Evolutionary conservation across 192 early-diverging fungal genomes (phyloP).

Genomic region (Coemansia sp.): DNA sequence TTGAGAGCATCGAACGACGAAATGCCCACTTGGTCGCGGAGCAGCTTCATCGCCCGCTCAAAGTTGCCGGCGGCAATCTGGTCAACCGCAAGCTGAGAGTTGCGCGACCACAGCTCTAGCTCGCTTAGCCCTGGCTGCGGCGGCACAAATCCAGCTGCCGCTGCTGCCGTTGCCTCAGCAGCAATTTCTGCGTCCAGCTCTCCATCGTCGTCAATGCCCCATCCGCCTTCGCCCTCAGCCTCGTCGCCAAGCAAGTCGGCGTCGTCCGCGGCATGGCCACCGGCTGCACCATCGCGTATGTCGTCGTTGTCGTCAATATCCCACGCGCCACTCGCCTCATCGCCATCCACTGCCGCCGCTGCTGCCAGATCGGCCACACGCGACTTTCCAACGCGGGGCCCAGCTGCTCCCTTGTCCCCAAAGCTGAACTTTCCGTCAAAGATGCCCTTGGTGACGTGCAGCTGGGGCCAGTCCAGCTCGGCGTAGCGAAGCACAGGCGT

Average conservation of each 20-base stretch:
- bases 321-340: constrained; percentile 72
- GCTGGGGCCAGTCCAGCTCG: constrained; percentile 92
- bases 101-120: constrained; percentile 78
- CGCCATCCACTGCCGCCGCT: constrained; percentile 58
- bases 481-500: constrained; percentile 72
- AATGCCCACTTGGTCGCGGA: constrained; percentile 91
- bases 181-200: constrained; percentile 69
- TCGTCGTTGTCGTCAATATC: constrained; percentile 77
- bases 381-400: constrained; percentile 51
- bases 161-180: constrained; percentile 59
- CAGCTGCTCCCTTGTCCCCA: constrained; percentile 54
- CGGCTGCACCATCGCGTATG: constrained; percentile 45
- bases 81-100: constrained; percentile 86
- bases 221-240: constrained; percentile 68
- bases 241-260: constrained; percentile 59
- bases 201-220: constrained; percentile 86
- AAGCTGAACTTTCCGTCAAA: constrained; percentile 78
- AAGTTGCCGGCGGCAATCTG: constrained; percentile 96
- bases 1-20: constrained; percentile 93
- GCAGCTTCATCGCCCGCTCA: constrained; percentile 92
- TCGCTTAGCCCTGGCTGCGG: constrained; percentile 78
- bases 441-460: constrained; percentile 81
- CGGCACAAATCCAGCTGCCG: constrained; percentile 63
- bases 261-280: constrained; percentile 34
- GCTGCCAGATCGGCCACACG: constrained; percentile 68